Conservation (phyloP, 78 protist species). For the Blattamonas nauphoetae region DNA sequence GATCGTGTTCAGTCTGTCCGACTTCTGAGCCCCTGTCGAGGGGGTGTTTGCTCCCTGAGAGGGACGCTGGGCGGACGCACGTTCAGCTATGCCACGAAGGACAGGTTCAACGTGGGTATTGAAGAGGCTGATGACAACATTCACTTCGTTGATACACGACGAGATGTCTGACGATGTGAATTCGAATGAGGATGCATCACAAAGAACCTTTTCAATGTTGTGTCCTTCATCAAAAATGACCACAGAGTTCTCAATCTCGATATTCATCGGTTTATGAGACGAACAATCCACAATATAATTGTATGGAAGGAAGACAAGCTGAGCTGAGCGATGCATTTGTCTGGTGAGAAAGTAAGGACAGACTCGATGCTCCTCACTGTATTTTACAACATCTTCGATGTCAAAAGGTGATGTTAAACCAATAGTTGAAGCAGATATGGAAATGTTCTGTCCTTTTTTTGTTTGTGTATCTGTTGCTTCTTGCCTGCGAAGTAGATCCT, state of each 20-base stretch:
- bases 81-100: too few species aligned
- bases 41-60: not conserved
- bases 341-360: conserved; percentile 2
- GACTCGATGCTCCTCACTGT: not conserved
- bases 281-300: not conserved
- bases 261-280: not conserved
- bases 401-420: not conserved
- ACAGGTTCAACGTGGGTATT: not conserved
- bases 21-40: not conserved
- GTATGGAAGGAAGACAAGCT: not conserved
- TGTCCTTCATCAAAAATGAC: conserved; percentile 7
- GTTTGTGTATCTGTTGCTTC: not conserved
- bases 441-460: not conserved
- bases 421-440: not conserved
- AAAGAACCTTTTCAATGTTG: conserved; percentile 3
- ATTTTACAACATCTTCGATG: not conserved
- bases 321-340: not conserved
- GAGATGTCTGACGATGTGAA: not conserved
- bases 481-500: too few species aligned
- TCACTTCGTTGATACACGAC: not conserved
- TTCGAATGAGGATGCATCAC: not conserved
- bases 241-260: not conserved
- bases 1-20: not conserved
- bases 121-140: not conserved
- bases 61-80: not conserved